Base-by-base conservation (phyloP, 1,284 basidiomycete genomes). In the Ceratobasidium sp. region DNA sequence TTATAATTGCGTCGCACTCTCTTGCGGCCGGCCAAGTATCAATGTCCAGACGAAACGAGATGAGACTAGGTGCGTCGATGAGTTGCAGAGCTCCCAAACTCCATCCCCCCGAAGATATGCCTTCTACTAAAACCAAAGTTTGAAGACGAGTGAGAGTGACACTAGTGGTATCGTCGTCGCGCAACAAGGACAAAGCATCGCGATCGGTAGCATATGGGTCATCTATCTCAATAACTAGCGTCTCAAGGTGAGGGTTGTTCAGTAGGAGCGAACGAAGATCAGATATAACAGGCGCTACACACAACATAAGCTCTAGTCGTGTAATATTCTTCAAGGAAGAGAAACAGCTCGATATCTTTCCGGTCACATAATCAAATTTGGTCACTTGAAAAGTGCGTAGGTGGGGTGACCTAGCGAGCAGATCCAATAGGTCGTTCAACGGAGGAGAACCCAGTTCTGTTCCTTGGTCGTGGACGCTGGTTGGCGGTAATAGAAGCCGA, bases 11-110 rank as follows among this genome's bases (percentile, higher is more conserved):
- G 3, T 4, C 23, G 20, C 63, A 44, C 10, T 46, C 60, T 3
- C 20, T 5, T 64, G 12, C 23, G 20, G 20, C 7, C 5, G 63
- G 63, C 63, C 63, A 64, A 64, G 7, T 0, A 10, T 18, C 63
- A 23, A 64, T 7, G 23, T 44, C n/a, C 7, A 64, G n/a, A 23
- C 42, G 39, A n/a, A 64, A 23, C 5, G 63, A 44, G 20, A 23
- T 42, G n/a, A 64, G 40, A n/a, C 44, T 64, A 9, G 63, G 63
- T 64, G 63, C 63, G 23, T 64, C 20, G 23, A 64, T 64, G 20
- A 46, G 20, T 12, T 23, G 63, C 6, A 46, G 20, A n/a, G 42
- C 40, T 23, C 10, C 6, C 44, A n/a, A 20, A 12, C 20, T 23
- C 42, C 40, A 64, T 42, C 63, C 20, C 23, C 1, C 18, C 33